Evolutionary conservation across 75 land plant genomes (phyloP).

Genomic region (Sequoiadendron giganteum): DNA sequence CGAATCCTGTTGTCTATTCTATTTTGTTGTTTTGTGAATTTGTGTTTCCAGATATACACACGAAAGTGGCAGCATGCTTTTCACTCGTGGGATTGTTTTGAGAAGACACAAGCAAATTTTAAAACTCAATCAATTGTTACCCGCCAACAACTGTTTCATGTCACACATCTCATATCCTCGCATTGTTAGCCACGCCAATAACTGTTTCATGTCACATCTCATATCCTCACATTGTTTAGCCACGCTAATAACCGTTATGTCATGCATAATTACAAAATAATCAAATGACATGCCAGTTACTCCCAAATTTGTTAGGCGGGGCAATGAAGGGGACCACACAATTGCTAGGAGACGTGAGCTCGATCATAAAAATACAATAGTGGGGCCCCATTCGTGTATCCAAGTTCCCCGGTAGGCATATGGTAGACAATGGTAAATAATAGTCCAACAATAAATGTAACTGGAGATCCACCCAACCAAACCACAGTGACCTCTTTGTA

Average conservation of each 20-base stretch:
- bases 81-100: not conserved
- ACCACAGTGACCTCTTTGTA: too few species aligned
- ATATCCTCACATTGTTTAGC: too few species aligned
- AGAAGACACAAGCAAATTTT: not conserved
- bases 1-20: not conserved
- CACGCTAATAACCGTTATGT: not conserved
- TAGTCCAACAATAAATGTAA: too few species aligned
- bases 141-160: too few species aligned
- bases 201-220: too few species aligned
- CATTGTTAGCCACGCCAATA: too few species aligned
- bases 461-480: too few species aligned
- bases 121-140: not conserved
- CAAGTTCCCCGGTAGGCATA: not conserved
- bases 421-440: not conserved
- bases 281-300: not conserved
- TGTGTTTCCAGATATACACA: not conserved
- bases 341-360: not conserved
- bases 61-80: too few species aligned
- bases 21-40: not conserved
- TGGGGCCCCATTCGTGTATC: too few species aligned
- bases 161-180: too few species aligned
- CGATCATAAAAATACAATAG: not conserved
- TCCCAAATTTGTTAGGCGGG: not conserved
- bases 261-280: not conserved
- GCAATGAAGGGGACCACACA: not conserved